Conservation (phyloP, 139 green algal species). For the Nannochloris sp. region DNA sequence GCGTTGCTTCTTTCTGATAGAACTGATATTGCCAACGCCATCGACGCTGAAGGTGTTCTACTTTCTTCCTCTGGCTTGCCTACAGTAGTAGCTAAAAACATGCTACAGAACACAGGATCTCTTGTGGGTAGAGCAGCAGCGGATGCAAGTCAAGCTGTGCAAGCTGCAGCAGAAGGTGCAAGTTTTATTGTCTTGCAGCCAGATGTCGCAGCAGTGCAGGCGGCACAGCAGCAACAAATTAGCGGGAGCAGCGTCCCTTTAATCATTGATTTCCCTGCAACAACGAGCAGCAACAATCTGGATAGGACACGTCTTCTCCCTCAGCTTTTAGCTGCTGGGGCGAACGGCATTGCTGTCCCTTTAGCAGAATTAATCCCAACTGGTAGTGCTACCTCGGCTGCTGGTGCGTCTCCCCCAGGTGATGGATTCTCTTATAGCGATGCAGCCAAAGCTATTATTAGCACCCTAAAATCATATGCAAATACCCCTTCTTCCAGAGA, state of each 20-base stretch:
- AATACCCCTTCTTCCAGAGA: no score
- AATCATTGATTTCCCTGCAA: background rate
- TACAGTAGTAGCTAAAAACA: slow-evolving; percentile 73
- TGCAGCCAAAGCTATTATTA: no score
- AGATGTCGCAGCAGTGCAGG: background rate
- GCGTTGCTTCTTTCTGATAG: slow-evolving; percentile 76
- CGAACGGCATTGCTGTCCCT: no score
- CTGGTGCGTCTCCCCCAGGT: background rate
- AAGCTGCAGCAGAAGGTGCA: slow-evolving; percentile 69
- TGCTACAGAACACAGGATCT: slow-evolving; percentile 38
- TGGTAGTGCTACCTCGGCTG: slow-evolving; percentile 13
- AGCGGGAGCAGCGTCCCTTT: slow-evolving; percentile 56
- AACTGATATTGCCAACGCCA: slow-evolving; percentile 79
- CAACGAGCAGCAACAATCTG: no score
- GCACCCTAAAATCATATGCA: no score
- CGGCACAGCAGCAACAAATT: slow-evolving; percentile 36
- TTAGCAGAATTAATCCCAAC: no score
- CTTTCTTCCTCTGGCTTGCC: slow-evolving; percentile 72
- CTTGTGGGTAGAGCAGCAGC: slow-evolving; percentile 63
- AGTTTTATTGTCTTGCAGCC: slow-evolving; percentile 63
- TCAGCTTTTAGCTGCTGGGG: slow-evolving; percentile 16
- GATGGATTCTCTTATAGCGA: no score
- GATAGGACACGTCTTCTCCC: no score
- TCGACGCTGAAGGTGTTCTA: slow-evolving; percentile 76
- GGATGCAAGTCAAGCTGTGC: slow-evolving; percentile 29